Conservation (phyloP, 768 basidiomycete species). For the Suillus subluteus region DNA sequence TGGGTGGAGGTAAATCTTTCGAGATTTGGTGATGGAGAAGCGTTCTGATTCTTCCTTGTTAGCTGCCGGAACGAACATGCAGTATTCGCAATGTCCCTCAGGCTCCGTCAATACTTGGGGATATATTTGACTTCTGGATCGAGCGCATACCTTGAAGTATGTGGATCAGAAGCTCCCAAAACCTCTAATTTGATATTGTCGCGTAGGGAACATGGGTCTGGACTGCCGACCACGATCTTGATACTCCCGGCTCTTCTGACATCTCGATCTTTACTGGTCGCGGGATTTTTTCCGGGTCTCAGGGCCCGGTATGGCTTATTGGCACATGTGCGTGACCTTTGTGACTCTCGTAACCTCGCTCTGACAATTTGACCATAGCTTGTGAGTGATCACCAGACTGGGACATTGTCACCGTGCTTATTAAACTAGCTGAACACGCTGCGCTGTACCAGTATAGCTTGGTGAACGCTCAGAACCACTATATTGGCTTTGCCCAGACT, state of each 20-base stretch:
- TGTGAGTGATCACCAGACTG: constrained; percentile 22
- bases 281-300: constrained; percentile 75
- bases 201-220: constrained; percentile 75
- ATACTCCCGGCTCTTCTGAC: constrained; percentile 50
- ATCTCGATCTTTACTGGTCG: constrained; percentile 65
- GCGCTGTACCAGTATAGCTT: constrained; percentile 54
- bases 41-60: constrained; percentile 19
- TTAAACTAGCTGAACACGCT: constrained; percentile 44
- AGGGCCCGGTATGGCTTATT: constrained; percentile 82
- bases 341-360: background rate
- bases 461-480: constrained; percentile 49
- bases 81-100: constrained; percentile 48
- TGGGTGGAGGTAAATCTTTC: constrained; percentile 31
- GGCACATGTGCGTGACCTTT: constrained; percentile 51
- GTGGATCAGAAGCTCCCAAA: background rate
- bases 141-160: constrained; percentile 67
- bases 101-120: constrained; percentile 49
- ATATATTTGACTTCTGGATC: constrained; percentile 60
- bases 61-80: constrained; percentile 60
- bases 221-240: constrained; percentile 81
- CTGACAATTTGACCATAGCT: constrained; percentile 24
- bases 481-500: constrained; percentile 54
- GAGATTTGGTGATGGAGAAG: background rate
- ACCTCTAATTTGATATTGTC: constrained; percentile 5
- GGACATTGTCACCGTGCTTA: background rate